Base-by-base conservation (phyloP, 2,329 filamentous ascomycete genomes). In the Tricladium varicosporioides region DNA sequence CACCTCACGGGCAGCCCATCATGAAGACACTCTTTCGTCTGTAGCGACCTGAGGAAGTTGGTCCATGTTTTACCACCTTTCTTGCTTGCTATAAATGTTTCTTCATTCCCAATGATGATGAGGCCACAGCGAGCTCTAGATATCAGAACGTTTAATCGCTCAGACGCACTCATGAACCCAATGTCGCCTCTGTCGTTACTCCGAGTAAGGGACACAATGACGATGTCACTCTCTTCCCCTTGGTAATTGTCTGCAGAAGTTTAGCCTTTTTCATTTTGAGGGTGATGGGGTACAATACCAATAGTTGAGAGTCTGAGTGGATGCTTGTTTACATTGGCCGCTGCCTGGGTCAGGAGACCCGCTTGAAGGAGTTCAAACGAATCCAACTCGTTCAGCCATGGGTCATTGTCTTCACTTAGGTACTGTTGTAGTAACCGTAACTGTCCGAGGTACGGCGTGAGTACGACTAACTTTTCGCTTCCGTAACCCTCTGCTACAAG, bases 181-280 rank as follows among this genome's bases (percentile, higher is more conserved):
- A 80, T 79, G 7, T 78, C 80, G 8, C 72, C 73, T 8, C 79
- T 64, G 0, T 69, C 58, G 62, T 92, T 92, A 72, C 86, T 89
- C 42, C 89, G 80, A 0, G 91, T 86, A 0, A 92, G 74, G 0
- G 85, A 89, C 0, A 92, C 74, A 2, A 92, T 74, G 0, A 92
- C 76, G 5, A 92, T 74, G 53, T 88, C 86, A 1, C 84, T 85
- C 64, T 92, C 88, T 65, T 92, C 65, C 2, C 66, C 66, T 56
- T 92, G 87, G 55, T 90, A 92, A 60, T 91, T 91, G 68, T 90
- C 86, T 62, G 1, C 70, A 53, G 4, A n/a, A n/a, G n/a, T n/a
- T n/a, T n/a, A n/a, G n/a, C n/a, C n/a, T n/a, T n/a, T n/a, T n/a
- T n/a, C n/a, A n/a, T n/a, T n/a, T n/a, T n/a, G n/a, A n/a, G n/a